Evolutionary conservation across 345 rosid species (phyloP).

Genomic region (Alliaria petiolata): DNA sequence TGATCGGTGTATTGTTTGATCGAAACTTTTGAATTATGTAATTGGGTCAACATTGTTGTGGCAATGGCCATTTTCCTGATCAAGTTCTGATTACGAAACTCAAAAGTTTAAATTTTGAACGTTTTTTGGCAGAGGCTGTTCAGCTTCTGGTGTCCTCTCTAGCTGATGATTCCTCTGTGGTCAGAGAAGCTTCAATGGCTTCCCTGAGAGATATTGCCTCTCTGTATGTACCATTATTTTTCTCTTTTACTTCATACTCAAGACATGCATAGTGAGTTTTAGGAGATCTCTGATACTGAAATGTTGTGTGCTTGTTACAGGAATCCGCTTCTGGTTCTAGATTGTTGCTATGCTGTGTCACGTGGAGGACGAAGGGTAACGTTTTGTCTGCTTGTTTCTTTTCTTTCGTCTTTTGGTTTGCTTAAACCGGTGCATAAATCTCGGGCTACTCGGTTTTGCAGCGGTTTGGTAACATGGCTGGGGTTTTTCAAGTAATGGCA

Average conservation of each 20-base stretch:
- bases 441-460: constrained; percentile 29
- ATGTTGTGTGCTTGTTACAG: constrained; percentile 34
- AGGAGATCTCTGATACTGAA: not conserved
- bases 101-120: not conserved
- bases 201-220: constrained; percentile 76
- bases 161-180: constrained; percentile 76
- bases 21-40: not conserved
- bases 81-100: constrained; percentile 8
- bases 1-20: constrained; percentile 3
- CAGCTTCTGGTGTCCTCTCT: constrained; percentile 79
- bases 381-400: not conserved
- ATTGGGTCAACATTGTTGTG: constrained; percentile 23
- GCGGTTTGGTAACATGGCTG: constrained; percentile 94
- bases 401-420: not conserved
- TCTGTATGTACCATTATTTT: constrained; percentile 40
- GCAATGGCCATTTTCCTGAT: not conserved
- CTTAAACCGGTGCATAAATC: not conserved
- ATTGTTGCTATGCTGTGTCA: constrained; percentile 78
- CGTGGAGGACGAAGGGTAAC: constrained; percentile 88
- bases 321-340: constrained; percentile 92
- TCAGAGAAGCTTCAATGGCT: constrained; percentile 75
- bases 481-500: constrained; percentile 92
- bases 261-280: not conserved
- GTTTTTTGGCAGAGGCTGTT: constrained; percentile 64
- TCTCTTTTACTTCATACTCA: constrained; percentile 5